Evolutionary conservation across 2,329 filamentous ascomycete species (phyloP), one percentile per base, ranked within the genome.

Genomic region (Stemphylium vesicarium): DNA sequence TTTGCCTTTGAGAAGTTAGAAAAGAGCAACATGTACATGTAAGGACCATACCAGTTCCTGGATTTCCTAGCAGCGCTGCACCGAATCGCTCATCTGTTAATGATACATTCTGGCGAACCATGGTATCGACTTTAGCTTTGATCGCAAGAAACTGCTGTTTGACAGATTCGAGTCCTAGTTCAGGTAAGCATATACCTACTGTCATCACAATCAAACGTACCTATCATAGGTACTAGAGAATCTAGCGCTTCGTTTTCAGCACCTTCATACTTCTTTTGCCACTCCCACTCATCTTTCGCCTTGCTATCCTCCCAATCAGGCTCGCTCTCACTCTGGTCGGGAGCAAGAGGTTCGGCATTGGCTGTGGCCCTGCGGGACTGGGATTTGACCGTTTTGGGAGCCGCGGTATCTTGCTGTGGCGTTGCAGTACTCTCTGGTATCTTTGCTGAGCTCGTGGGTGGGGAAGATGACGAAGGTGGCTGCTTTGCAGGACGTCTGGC

Each of bases 191-290:
- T n/a, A 12, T 26, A 12, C 6, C 16, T 20, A 18, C 10, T 35
- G 26, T 11, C 1, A 47, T 33, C 1, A 37, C 22, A 37, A 26
- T n/a, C 10, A 16, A 24, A 47, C 55, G 16, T 22, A 0, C 90
- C 89, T 38, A 88, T 85, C 84, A 92, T 87, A 0, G 69, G 72
- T 85, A 92, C 91, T 8, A 93, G 65, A 0, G 77, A 66, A 54
- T 92, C 88, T 0, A 92, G 64, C 0, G 82, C 77, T 0, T 72
- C 64, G 57, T 85, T 90, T 1, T 64, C 62, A 0, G 81, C 80
- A 1, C 78, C 78, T 29, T 87, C 81, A 0, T 72, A 66, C 1
- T 74, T 43, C 65, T 91, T 91, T 61, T 87, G 80, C 1, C 76
- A 66, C 12, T 87, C 74, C 89, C 88, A 92, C 15, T 90, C 85